These are phyloP conservation scores for Xylaria flabelliformis DNA, from an alignment of 495 filamentous ascomycete species.

Conservation along the genomic window DNA sequence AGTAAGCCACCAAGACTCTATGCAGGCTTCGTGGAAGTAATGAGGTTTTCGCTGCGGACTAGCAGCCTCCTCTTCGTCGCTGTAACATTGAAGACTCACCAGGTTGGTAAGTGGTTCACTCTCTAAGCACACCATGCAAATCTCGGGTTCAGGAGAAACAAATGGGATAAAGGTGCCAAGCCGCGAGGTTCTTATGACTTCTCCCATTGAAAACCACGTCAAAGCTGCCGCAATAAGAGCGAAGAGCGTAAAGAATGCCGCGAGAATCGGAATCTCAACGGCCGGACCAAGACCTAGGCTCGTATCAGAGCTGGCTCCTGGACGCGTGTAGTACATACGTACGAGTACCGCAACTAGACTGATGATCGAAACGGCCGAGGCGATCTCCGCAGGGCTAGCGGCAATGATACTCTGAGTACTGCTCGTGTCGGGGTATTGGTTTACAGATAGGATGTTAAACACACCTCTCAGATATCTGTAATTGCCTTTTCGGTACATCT, in stretches of 20 bases:
- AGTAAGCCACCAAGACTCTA: not conserved
- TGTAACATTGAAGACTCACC: not conserved
- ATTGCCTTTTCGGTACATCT: not conserved
- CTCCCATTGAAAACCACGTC: not conserved
- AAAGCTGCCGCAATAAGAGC: not conserved
- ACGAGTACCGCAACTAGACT: not conserved
- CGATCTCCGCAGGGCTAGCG: not conserved
- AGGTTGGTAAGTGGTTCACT: not conserved
- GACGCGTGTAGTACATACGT: not conserved
- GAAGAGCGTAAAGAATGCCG: not conserved
- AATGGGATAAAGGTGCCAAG: not conserved
- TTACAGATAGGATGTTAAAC: not conserved
- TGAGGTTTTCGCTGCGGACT: not conserved
- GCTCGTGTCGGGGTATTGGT: slow-evolving; percentile 1
- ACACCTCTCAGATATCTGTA: not conserved
- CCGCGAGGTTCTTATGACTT: not conserved
- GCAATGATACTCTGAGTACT: not conserved
- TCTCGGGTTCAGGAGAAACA: not conserved
- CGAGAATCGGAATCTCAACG: not conserved
- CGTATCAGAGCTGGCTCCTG: not conserved
- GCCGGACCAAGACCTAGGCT: not conserved
- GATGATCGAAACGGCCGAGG: not conserved
- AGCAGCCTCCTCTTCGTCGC: not conserved
- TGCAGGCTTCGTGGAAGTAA: not conserved
- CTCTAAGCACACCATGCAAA: not conserved